Evolutionary conservation across 345 rosid genomes (phyloP).

Genomic region (Populus tremula): DNA sequence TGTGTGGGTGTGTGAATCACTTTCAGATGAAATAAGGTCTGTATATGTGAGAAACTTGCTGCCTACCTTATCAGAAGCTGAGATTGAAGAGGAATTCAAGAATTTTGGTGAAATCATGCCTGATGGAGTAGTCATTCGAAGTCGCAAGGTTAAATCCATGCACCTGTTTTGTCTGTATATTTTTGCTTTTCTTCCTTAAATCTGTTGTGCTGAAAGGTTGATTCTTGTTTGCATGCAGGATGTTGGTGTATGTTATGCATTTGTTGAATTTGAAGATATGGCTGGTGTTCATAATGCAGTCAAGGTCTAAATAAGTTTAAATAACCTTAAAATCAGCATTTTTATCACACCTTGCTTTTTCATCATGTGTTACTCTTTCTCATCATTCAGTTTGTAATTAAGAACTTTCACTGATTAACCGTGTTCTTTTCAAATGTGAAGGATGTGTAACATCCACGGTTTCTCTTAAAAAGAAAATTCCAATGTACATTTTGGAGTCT

Average conservation of each 20-base stretch:
- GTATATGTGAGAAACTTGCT: conserved; percentile 65
- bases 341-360: not conserved
- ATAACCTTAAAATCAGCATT: not conserved
- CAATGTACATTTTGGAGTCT: no score
- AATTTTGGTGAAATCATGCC: conserved; percentile 56
- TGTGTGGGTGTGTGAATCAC: not conserved
- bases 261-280: conserved; percentile 72
- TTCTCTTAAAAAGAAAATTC: not conserved
- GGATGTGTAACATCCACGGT: not conserved
- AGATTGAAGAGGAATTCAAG: conserved; percentile 66
- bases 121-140: conserved; percentile 63
- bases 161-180: not conserved
- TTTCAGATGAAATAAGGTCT: conserved; percentile 60
- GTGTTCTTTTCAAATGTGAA: not conserved
- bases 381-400: not conserved
- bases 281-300: conserved; percentile 53
- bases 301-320: conserved; percentile 36
- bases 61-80: conserved; percentile 49
- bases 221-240: conserved; percentile 38
- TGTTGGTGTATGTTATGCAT: conserved; percentile 69
- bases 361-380: not conserved
- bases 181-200: not conserved
- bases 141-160: conserved; percentile 53
- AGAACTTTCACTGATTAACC: not conserved
- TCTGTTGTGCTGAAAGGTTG: conserved; percentile 10